Base-by-base conservation (phyloP, 768 basidiomycete species). In the Tylopilus felleus region DNA sequence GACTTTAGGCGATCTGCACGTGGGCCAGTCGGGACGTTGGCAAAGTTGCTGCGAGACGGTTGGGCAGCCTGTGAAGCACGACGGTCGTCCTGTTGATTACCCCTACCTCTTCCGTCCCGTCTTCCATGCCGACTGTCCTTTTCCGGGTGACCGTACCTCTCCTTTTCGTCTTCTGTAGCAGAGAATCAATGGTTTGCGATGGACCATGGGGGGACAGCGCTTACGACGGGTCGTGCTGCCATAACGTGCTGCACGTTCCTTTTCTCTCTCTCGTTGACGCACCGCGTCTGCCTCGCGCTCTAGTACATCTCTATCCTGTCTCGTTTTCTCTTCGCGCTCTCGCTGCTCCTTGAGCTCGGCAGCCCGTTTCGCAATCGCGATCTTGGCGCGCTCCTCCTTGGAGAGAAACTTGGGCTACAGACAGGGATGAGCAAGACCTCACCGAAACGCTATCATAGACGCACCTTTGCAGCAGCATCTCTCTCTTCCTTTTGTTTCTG, bases 351-450 rank as follows among this genome's bases (percentile, higher is more conserved):
- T 80, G 38, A 98, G 87, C 67, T 98, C 95, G 54, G 88, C 81
- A 19, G 85, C 81, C 14, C 96, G 86, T 62, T 91, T 90, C 16
- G 86, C 85, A 56, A 98, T 89, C 4, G 96, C 96, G 33, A 97
- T 73, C 65, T 84, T 83, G 17, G 91, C 92, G 46, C 96, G 84
- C 64, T 97, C 90, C 60, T 94, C 91, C 72, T 91, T 98, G 3
- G 90, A 83, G 14, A 98, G 77, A 75, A 98, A 98, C 71, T 85
- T 96, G 33, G 96, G 96, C 94, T 98, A 71, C 28, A 48, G 27
- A 57, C 45, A 12, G 16, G 35, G 42, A 47, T 58, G 46, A 57
- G 58, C 27, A 29, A 25, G 9, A 25, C 16, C 9, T 29, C 1
- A 31, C 45, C 35, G 21, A 22, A 43, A 8, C 19, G 16, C 8